These are phyloP conservation scores for Lavandula angustifolia DNA, from an alignment of 257 asterid genomes.

Conservation along the genomic window DNA sequence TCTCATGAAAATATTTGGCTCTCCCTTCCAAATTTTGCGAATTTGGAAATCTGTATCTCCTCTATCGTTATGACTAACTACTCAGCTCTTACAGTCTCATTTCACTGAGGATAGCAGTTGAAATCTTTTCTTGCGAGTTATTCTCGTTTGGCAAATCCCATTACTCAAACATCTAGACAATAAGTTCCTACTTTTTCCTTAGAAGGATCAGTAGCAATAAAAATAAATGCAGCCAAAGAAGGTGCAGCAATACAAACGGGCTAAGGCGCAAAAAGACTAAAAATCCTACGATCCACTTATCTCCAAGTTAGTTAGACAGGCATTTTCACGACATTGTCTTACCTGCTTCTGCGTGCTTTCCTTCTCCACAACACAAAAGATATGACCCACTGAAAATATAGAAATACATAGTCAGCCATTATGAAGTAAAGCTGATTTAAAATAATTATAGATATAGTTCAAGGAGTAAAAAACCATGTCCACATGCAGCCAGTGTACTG, in stretches of 20 bases:
- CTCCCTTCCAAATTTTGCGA: neutral
- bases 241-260: neutral
- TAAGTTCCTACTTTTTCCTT: neutral
- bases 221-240: constrained; percentile 16
- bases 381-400: constrained; percentile 64
- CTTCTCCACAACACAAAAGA: constrained; percentile 81
- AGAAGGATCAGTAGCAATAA: constrained; percentile 10
- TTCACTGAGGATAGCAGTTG: neutral
- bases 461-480: constrained; percentile 12
- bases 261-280: neutral
- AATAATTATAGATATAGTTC: neutral
- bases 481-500: constrained; percentile 11
- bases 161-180: constrained; percentile 8
- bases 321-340: constrained; percentile 32
- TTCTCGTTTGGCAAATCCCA: neutral
- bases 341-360: constrained; percentile 87
- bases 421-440: constrained; percentile 12
- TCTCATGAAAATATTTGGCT: neutral
- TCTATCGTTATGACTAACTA: neutral
- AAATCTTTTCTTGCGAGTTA: neutral
- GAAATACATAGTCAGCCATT: constrained; percentile 41
- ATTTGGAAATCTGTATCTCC: neutral
- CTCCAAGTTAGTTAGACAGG: neutral
- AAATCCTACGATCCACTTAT: neutral
- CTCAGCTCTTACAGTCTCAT: neutral